phyloP scores from a whole-genome alignment of 2,329 filamentous ascomycete genomes.

The Arthrinium puccinioides region DNA sequence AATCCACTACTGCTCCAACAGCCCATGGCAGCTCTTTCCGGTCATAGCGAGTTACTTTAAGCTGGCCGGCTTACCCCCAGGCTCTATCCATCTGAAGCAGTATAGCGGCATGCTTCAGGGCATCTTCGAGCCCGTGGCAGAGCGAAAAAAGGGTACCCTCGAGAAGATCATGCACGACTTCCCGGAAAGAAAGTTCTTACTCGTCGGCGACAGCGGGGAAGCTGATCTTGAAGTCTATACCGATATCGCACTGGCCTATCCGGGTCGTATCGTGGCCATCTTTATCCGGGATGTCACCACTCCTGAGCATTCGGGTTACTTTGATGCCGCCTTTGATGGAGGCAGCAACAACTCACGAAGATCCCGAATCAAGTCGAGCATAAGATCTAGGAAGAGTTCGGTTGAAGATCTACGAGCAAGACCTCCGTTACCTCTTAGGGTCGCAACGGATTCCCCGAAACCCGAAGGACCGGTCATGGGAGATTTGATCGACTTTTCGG shows the following conservation, averaged over 20 bases:
- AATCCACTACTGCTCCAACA: constrained; percentile 98
- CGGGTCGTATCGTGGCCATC: constrained; percentile 73
- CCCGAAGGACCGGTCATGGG: constrained; percentile 39
- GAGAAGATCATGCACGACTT: constrained; percentile 85
- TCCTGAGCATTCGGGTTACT: constrained; percentile 64
- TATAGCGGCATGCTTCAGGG: constrained; percentile 97
- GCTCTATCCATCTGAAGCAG: constrained; percentile 91
- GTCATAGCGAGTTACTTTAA: constrained; percentile 81
- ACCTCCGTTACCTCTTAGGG: constrained; percentile 27
- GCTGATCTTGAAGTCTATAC: constrained; percentile 97
- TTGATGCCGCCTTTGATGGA: constrained; percentile 51
- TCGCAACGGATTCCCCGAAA: constrained; percentile 14
- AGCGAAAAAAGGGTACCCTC: constrained; percentile 83
- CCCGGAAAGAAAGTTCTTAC: constrained; percentile 77
- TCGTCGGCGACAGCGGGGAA: constrained; percentile 93
- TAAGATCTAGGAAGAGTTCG: constrained; percentile 10
- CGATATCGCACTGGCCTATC: constrained; percentile 79
- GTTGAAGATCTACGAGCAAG: constrained; percentile 13
- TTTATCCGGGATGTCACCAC: constrained; percentile 97
- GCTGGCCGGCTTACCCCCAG: constrained; percentile 70
- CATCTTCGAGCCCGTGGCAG: constrained; percentile 94
- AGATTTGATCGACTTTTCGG: constrained; percentile 53
- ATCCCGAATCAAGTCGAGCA: constrained; percentile 7
- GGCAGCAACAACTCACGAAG: constrained; percentile 13
- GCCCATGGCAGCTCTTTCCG: constrained; percentile 94